These are phyloP conservation scores for Magnusiomyces clavatus DNA, from an alignment of 1,139 yeast genomes.

Conservation along the genomic window DNA sequence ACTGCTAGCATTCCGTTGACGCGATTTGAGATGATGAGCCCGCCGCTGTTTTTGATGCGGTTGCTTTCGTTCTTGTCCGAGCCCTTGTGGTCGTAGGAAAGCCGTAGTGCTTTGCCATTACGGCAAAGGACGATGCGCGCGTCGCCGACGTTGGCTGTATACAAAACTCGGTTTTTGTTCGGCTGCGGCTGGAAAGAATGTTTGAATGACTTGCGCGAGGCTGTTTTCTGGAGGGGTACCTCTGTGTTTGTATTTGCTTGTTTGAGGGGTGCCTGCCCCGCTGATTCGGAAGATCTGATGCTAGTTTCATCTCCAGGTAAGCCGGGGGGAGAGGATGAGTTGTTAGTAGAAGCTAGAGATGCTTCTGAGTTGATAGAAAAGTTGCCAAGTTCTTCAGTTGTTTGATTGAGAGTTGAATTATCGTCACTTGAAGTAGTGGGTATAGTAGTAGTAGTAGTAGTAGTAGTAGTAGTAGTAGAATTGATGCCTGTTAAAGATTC, in stretches of 20 bases:
- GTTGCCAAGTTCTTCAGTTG: background rate
- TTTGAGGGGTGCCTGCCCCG: background rate
- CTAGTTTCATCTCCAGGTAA: background rate
- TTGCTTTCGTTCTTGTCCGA: constrained; percentile 69
- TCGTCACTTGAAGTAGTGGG: background rate
- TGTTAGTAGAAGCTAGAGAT: background rate
- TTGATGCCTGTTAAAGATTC: too few species aligned
- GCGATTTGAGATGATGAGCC: constrained; percentile 79
- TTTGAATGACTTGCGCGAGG: constrained; percentile 6
- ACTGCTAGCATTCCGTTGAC: constrained; percentile 96
- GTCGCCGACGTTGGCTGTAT: constrained; percentile 95
- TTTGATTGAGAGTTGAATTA: background rate
- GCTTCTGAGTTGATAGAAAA: background rate
- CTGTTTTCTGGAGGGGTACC: background rate
- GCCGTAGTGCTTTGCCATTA: constrained; percentile 61
- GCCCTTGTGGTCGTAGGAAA: constrained; percentile 93
- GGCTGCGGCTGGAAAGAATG: constrained; percentile 12
- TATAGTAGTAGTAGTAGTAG: too few species aligned
- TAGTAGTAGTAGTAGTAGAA: too few species aligned
- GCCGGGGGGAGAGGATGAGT: background rate
- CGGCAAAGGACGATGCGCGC: constrained; percentile 76
- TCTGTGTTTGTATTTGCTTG: background rate
- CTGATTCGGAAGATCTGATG: background rate
- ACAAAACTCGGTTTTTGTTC: constrained; percentile 47
- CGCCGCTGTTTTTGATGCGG: constrained; percentile 73